Base-by-base conservation (phyloP, 805 yeast species). In the Clavispora asparagi region DNA sequence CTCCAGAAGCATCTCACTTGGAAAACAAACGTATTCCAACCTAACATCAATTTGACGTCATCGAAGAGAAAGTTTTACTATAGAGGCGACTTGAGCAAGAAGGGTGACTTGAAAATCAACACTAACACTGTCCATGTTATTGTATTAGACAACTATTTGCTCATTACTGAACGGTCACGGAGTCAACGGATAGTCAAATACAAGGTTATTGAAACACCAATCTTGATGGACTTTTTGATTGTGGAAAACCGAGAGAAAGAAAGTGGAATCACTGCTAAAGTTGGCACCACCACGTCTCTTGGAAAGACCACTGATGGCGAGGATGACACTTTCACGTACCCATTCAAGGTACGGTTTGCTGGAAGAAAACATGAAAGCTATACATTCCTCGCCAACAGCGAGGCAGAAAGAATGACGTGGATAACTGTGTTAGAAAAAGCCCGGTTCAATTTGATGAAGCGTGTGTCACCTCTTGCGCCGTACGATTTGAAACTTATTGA, bases 131-230 rank as follows among this genome's bases (percentile, higher is more conserved):
- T 64, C 40, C 75, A 78, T 52, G 55, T 85, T 23, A 78, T 87
- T 16, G 64, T 88, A 27, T 64, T 88, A 43, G 95, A 88, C 58
- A 86, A 88, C 56, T 86, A 74, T 54, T 63, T 88, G 39, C 58
- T 88, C 29, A 74, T 88, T 1, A 82, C 87, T 1, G 83, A 87
- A 36, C 73, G 72, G 40, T 62, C 76, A 2, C 68, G 70, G 8
- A 76, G 73, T 39, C 76, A 68, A 8, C 50, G 61, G 10, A 54
- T 54, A 59, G 44, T 49, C 40, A 73, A 50, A 12, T 68, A 59
- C 46, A 56, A 72, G 51, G 73, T 82, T 10, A 42, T 52, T 1
- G 58, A 55, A 31, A 45, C 50, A 7, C 87, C 88, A 1, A 77
- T 82, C 9, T 83, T 86, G 0, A 69, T 81, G 25, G 85, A 79